Base-by-base conservation (phyloP, 768 basidiomycete genomes). In the Nevesoporus exiguus region DNA sequence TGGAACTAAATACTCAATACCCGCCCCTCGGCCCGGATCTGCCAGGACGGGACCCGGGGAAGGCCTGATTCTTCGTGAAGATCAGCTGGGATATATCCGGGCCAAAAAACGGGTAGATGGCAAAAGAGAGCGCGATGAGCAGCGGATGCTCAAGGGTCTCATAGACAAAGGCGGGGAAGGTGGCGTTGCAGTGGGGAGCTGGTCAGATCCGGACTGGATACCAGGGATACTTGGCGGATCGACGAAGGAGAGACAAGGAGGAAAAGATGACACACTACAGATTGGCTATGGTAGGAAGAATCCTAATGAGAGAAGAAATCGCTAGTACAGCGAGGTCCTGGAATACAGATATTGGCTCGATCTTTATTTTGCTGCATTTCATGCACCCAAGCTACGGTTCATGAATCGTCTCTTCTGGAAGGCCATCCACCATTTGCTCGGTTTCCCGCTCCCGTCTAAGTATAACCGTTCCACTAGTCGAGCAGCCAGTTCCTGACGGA, bases 381-480 rank as follows among this genome's bases (percentile, higher is more conserved):
- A 88, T 66, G 81, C 80, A 54, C 84, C 86, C 69, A 93, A 71
- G 71, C 90, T 92, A 68, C 91, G 85, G 75, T 92, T 91, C 91
- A 93, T 93, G 82, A 93, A 93, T 24, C 91, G 83, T 67, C 95
- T 82, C 82, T 97, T 98, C 73, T 95, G 93, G 84, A 98, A 99
- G 21, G 91, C 90, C 93, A 98, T 96, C 97, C 97, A 99, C 97
- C 97, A 99, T 73, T 99, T 99, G 79, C 90, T 97, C 6, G 97
- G 95, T 70, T 91, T 95, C 54, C 88, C 88, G 4, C 90, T 88
- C 6, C 94, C 94, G 68, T 96, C 93, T 36, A 86, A 91, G 70
- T 99, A 99, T 46, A 99, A 76, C 48, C 84, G 79, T 65, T 95
- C 93, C 14, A 93, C 83, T 47, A 99, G 73, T 29, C 97, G 83